Conservation (phyloP, 495 filamentous ascomycete genomes). For the Friedmanniomyces simplex region DNA sequence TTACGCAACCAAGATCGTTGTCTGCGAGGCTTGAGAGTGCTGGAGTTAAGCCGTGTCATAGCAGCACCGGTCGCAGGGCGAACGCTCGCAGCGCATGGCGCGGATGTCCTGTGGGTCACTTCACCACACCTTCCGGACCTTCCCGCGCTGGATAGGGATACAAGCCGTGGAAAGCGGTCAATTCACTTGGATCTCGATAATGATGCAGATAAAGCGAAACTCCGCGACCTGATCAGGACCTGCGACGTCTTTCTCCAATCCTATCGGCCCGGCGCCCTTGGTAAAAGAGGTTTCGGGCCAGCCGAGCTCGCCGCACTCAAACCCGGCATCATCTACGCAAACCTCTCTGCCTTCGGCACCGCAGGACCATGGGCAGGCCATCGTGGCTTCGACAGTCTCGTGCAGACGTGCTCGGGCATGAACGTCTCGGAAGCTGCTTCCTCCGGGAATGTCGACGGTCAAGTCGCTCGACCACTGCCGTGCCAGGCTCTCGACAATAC, state of each 20-base stretch:
- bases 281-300: slow-evolving; percentile 18
- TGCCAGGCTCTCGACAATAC: slow-evolving; percentile 27
- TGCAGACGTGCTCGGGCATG: slow-evolving; percentile 27
- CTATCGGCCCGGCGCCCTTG: slow-evolving; percentile 25
- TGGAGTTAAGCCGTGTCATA: slow-evolving; percentile 27
- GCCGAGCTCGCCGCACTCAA: slow-evolving; percentile 15
- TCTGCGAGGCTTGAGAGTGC: slow-evolving; percentile 21
- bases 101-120: slow-evolving; percentile 28
- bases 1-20: slow-evolving; percentile 10
- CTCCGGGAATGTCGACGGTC: slow-evolving; percentile 8
- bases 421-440: slow-evolving; percentile 27
- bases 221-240: slow-evolving; percentile 18
- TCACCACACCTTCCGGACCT: slow-evolving; percentile 24
- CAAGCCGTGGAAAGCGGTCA: slow-evolving; percentile 23
- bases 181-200: slow-evolving; percentile 24
- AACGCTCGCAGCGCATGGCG: slow-evolving; percentile 26
- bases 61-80: slow-evolving; percentile 24
- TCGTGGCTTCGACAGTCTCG: slow-evolving; percentile 28
- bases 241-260: slow-evolving; percentile 29
- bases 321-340: slow-evolving; percentile 22
- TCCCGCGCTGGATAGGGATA: slow-evolving; percentile 22
- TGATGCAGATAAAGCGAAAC: slow-evolving; percentile 14
- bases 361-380: slow-evolving; percentile 23
- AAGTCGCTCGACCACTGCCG: slow-evolving; percentile 20
- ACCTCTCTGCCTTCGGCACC: slow-evolving; percentile 21